Percentiles rank a stretch among this genome's conserved stretches.
Evolutionary conservation across 805 yeast genomes (phyloP).

Genomic region (Clavispora phyllophila): DNA sequence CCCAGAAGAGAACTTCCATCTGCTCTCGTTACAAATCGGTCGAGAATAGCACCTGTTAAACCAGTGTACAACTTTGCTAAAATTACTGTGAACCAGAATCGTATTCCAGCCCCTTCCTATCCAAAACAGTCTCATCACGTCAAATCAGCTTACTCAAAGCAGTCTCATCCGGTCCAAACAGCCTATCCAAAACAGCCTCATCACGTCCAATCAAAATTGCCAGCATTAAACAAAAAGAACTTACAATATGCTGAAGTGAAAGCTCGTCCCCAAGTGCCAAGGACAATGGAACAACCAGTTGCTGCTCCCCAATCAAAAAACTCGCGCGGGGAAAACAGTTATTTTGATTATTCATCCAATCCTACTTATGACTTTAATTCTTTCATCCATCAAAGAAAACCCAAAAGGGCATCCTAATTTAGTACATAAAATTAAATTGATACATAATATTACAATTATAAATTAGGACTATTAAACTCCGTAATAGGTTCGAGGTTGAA

Average conservation of each 20-base stretch:
- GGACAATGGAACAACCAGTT: not conserved
- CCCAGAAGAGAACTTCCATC: not conserved
- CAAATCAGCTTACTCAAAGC: no score
- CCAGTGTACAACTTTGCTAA: not conserved
- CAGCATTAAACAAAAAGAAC: not conserved
- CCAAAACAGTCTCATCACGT: no score
- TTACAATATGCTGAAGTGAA: not conserved
- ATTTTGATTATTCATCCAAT: slow-evolving; percentile 30
- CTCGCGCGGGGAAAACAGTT: slow-evolving; percentile 16
- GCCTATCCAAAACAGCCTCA: no score
- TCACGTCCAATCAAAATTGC: no score
- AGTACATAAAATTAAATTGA: not conserved
- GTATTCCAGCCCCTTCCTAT: not conserved
- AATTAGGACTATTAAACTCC: slow-evolving; percentile 15
- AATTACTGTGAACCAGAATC: not conserved
- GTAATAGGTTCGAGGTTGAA: slow-evolving; percentile 19
- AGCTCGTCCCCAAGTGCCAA: not conserved
- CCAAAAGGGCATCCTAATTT: not conserved
- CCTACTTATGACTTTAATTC: slow-evolving; percentile 35
- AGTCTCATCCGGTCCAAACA: no score
- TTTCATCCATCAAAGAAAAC: slow-evolving; percentile 28
- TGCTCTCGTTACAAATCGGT: not conserved
- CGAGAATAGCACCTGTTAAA: not conserved
- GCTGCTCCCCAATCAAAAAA: not conserved
- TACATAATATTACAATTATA: not conserved